A percentile compares a stretch with the other conserved stretches of the same genome.
These are phyloP conservation scores for Mycena citricolor DNA, from an alignment of 1,284 basidiomycete species.

Conservation along the genomic window DNA sequence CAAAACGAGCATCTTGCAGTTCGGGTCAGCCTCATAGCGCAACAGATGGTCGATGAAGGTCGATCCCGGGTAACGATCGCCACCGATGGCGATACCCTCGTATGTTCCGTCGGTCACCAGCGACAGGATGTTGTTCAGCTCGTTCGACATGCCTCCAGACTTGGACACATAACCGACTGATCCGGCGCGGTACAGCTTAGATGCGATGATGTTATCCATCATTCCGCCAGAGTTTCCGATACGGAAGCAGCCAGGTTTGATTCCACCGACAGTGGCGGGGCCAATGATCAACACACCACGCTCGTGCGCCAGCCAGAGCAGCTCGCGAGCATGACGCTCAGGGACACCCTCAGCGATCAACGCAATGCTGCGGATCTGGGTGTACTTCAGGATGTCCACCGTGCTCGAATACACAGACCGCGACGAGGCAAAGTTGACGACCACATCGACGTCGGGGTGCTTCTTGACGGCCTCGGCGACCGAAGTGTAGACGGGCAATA, in stretches of 20 bases:
- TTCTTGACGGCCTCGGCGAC: constrained; percentile 92
- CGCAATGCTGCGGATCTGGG: constrained; percentile 76
- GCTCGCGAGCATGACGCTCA: constrained; percentile 95
- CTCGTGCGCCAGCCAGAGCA: constrained; percentile 85
- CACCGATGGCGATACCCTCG: constrained; percentile 99
- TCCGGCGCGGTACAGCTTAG: constrained; percentile 97
- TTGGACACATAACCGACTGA: constrained; percentile 99
- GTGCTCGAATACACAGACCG: constrained; percentile 95
- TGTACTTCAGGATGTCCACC: constrained; percentile 79
- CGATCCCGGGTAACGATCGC: constrained; percentile 97
- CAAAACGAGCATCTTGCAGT: constrained; percentile 98
- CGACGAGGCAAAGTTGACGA: constrained; percentile 97
- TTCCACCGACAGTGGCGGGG: constrained; percentile 98
- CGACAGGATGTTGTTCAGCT: constrained; percentile 99
- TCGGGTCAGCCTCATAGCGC: constrained; percentile 95
- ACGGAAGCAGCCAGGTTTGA: constrained; percentile 99
- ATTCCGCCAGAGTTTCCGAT: constrained; percentile 99
- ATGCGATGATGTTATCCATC: constrained; percentile 99
- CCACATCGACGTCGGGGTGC: constrained; percentile 95
- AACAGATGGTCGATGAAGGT: constrained; percentile 99
- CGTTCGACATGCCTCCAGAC: constrained; percentile 99
- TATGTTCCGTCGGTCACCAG: constrained; percentile 98
- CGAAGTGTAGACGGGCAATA: constrained; percentile 95
- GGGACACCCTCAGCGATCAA: constrained; percentile 99
- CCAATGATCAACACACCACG: constrained; percentile 96